A percentile compares a stretch with the other conserved stretches of the same genome.
Evolutionary conservation across 208 protist genomes (phyloP).

Genomic region (Trypanosomatidae sp.): DNA sequence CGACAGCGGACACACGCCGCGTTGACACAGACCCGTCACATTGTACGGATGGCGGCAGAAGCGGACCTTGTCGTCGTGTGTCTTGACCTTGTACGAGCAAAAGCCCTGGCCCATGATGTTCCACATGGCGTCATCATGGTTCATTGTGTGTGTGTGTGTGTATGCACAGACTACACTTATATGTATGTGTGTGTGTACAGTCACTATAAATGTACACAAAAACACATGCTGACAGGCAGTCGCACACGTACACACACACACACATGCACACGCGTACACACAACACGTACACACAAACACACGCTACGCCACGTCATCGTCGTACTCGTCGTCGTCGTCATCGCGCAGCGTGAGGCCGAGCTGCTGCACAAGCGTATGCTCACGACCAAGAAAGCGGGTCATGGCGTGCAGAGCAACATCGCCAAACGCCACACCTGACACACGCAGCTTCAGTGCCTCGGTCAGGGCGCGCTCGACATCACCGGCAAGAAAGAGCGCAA

Average conservation of each 20-base stretch:
- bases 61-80: conserved; percentile 87
- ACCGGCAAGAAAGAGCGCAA: conserved; percentile 64
- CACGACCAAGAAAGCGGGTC: conserved; percentile 32
- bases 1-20: conserved; percentile 95
- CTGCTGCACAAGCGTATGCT: too few relatives aligned
- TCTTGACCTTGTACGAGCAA: conserved; percentile 90
- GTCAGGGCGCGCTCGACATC: conserved; percentile 78
- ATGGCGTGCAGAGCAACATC: conserved; percentile 33
- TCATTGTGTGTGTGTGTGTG: conserved; percentile 32
- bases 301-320: too few relatives aligned
- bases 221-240: background rate
- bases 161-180: background rate
- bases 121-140: conserved; percentile 90
- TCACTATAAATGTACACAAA: background rate
- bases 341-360: too few relatives aligned
- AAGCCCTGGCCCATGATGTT: conserved; percentile 88
- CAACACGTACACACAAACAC: too few relatives aligned
- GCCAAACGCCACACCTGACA: conserved; percentile 27
- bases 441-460: conserved; percentile 67
- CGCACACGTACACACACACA: too few relatives aligned
- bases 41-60: conserved; percentile 99
- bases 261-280: too few relatives aligned
- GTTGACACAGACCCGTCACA: conserved; percentile 96
- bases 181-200: background rate
- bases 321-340: too few relatives aligned